Conservation (phyloP, 2,329 filamentous ascomycete genomes). For the Teratosphaeria viscida region DNA sequence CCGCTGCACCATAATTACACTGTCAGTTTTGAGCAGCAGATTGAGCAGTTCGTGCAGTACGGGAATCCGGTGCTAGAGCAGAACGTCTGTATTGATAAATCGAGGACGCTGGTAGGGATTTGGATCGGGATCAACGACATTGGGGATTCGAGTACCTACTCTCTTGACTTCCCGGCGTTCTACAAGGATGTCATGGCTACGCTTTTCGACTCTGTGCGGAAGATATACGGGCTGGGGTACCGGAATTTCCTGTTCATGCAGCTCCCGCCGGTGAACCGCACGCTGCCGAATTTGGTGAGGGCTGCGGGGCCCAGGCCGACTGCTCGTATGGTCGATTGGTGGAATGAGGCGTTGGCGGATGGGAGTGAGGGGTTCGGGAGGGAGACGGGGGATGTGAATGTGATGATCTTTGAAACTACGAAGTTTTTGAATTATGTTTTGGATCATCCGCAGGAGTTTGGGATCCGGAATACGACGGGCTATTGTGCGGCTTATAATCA, state of each 20-base stretch:
- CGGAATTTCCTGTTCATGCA: slow-evolving; percentile 1
- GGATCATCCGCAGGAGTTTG: slow-evolving; percentile 32
- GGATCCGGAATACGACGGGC: slow-evolving; percentile 36
- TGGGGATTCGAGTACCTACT: slow-evolving; percentile 37
- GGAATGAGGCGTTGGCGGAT: slow-evolving; percentile 30
- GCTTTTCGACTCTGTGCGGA: not conserved
- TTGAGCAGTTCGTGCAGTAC: slow-evolving; percentile 1
- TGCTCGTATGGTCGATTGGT: slow-evolving; percentile 36
- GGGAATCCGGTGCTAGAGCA: slow-evolving; percentile 2
- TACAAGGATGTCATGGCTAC: slow-evolving; percentile 36
- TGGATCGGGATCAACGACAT: slow-evolving; percentile 51
- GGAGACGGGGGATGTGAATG: slow-evolving; percentile 24
- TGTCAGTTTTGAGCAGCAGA: slow-evolving; percentile 1
- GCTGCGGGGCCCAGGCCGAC: slow-evolving; percentile 31
- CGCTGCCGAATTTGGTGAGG: slow-evolving; percentile 3
- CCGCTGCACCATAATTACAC: slow-evolving; percentile 4
- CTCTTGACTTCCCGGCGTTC: slow-evolving; percentile 34
- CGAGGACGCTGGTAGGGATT: slow-evolving; percentile 32
- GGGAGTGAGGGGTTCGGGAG: slow-evolving; percentile 27
- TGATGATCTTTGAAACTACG: slow-evolving; percentile 38
- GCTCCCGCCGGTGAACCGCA: slow-evolving; percentile 4
- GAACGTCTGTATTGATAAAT: not conserved
- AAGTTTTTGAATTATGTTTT: slow-evolving; percentile 32
- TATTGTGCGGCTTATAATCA: slow-evolving; percentile 38
- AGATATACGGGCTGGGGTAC: not conserved